These are phyloP conservation scores for Talaromyces sp. DNA, from an alignment of 2,329 filamentous ascomycete genomes.

Conservation along the genomic window DNA sequence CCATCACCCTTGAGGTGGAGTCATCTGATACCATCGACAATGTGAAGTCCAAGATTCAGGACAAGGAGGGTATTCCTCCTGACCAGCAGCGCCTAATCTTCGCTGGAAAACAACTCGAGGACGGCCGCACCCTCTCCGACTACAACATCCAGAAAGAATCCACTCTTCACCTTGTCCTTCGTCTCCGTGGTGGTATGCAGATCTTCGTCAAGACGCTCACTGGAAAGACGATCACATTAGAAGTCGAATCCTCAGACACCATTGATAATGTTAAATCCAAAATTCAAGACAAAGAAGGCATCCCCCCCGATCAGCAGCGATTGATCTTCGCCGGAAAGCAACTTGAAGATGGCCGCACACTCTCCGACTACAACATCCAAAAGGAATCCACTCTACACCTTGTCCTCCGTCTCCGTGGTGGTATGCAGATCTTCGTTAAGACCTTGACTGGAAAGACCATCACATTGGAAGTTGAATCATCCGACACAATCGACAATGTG, in stretches of 20 bases:
- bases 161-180: constrained; percentile 79
- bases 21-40: constrained; percentile 19
- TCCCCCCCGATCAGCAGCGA: constrained; percentile 66
- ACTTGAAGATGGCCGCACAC: constrained; percentile 34
- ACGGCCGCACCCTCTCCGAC: constrained; percentile 83
- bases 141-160: constrained; percentile 97
- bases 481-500: constrained; percentile 68
- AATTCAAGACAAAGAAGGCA: constrained; percentile 78
- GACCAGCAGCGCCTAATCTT: constrained; percentile 97
- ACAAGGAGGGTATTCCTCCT: constrained; percentile 94
- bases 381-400: constrained; percentile 81
- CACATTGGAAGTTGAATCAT: constrained; percentile 65
- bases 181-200: constrained; percentile 75
- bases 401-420: constrained; percentile 76
- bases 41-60: constrained; percentile 52
- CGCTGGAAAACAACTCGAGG: constrained; percentile 92
- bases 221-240: constrained; percentile 90
- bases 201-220: constrained; percentile 59
- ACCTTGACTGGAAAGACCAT: constrained; percentile 73
- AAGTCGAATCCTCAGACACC: constrained; percentile 84
- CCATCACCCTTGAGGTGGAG: constrained; percentile 61
- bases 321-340: constrained; percentile 19
- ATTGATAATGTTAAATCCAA: constrained; percentile 94
- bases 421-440: constrained; percentile 84
- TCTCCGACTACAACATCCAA: constrained; percentile 96